These are phyloP conservation scores for Mucor ambiguus DNA, from an alignment of 371 early-diverging fungal genomes.

Conservation along the genomic window DNA sequence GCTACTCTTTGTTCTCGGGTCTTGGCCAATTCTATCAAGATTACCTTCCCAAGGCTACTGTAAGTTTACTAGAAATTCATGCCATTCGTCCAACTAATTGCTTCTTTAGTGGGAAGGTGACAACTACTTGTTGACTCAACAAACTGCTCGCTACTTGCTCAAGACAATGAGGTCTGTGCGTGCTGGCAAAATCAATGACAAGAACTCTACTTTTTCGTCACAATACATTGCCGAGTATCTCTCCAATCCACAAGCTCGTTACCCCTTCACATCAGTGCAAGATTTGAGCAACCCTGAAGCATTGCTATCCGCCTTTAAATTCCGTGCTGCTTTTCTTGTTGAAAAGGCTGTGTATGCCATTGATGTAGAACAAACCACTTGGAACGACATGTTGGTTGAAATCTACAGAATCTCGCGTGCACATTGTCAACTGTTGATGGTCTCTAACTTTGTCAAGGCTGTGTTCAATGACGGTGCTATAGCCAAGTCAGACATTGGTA, in stretches of 20 bases:
- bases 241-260: conserved; percentile 45
- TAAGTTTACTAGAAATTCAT: conserved; percentile 13
- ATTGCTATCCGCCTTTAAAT: conserved; percentile 39
- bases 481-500: conserved; percentile 8
- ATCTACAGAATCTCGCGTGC: conserved; percentile 66
- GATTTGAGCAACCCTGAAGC: conserved; percentile 41
- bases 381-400: conserved; percentile 57
- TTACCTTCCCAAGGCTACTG: conserved; percentile 75
- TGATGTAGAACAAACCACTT: conserved; percentile 36
- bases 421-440: conserved; percentile 66
- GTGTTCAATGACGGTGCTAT: conserved; percentile 28
- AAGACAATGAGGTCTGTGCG: conserved; percentile 51
- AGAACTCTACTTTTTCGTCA: conserved; percentile 46
- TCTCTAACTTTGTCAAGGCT: conserved; percentile 60
- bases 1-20: conserved; percentile 81
- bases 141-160: conserved; percentile 72
- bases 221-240: conserved; percentile 48
- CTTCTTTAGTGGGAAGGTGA: conserved; percentile 77
- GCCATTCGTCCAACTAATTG: neutral
- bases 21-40: conserved; percentile 74
- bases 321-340: conserved; percentile 43
- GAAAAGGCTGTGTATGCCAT: conserved; percentile 42
- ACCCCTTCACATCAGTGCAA: conserved; percentile 32
- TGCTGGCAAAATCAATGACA: conserved; percentile 36
- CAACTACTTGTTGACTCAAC: conserved; percentile 81